A percentile compares a stretch with the other conserved stretches of the same genome.
Evolutionary conservation across 768 basidiomycete species (phyloP).

Genomic region (Hypholoma sublateritium): DNA sequence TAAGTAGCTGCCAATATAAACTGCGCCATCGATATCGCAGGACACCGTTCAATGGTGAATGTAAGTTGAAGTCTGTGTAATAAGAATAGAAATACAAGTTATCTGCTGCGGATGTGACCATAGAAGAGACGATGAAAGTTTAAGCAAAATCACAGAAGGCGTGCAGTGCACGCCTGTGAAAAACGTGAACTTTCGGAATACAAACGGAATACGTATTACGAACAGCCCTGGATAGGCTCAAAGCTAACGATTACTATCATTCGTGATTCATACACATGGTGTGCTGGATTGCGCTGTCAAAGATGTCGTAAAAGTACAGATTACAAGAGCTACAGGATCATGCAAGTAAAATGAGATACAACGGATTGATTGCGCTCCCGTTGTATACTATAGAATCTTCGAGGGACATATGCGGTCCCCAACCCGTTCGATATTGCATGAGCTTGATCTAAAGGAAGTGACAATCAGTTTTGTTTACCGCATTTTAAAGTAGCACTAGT

Average conservation of each 20-base stretch:
- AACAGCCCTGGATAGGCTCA: no score
- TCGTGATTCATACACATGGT: no score
- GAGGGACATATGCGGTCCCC: not conserved
- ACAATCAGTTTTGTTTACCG: not conserved
- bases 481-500: not conserved
- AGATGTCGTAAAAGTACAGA: not conserved
- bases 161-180: no score
- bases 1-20: no score
- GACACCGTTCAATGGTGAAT: no score
- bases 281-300: not conserved
- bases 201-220: no score
- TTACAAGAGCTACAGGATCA: not conserved
- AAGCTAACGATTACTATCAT: no score
- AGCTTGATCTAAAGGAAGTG: not conserved
- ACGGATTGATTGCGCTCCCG: slow-evolving; percentile 17
- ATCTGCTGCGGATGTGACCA: not conserved
- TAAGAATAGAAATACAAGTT: not conserved
- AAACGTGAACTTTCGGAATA: no score
- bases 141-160: no score
- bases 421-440: slow-evolving; percentile 14
- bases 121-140: not conserved
- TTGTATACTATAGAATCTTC: slow-evolving; percentile 19
- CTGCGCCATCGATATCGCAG: no score
- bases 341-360: slow-evolving; percentile 20
- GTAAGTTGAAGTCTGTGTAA: not conserved